phyloP scores from a whole-genome alignment of 2,329 filamentous ascomycete genomes.

The Ceratocystis destructans region DNA sequence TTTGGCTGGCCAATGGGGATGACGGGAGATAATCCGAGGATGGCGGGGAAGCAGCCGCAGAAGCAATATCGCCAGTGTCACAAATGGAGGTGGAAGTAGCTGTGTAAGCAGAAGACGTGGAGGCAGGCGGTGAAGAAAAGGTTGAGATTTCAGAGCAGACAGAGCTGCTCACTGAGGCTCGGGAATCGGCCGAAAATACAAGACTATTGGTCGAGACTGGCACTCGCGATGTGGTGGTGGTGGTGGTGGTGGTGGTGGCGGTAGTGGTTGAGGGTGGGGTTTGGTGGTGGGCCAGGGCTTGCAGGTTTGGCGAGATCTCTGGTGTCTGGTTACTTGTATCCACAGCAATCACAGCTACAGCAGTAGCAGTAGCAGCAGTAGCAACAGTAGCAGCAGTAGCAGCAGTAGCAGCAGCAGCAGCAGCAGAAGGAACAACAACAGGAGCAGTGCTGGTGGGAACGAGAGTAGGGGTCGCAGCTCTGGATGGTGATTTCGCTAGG shows the following conservation, averaged over 20 bases:
- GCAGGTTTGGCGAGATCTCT: not conserved
- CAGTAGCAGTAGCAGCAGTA: not conserved
- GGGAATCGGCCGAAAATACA: slow-evolving; percentile 22
- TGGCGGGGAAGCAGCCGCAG: slow-evolving; percentile 12
- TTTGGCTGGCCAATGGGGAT: slow-evolving; percentile 10
- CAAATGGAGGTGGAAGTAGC: slow-evolving; percentile 19
- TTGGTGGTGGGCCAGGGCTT: slow-evolving; percentile 18
- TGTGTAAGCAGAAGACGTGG: slow-evolving; percentile 21
- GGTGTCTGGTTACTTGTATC: not conserved
- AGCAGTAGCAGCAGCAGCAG: not conserved
- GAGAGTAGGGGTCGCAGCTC: no score
- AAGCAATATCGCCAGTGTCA: slow-evolving; percentile 20
- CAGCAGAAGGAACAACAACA: not conserved
- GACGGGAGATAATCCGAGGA: slow-evolving; percentile 15
- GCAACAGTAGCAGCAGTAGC: not conserved
- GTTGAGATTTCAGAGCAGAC: slow-evolving; percentile 22
- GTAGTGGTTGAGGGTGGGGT: slow-evolving; percentile 20
- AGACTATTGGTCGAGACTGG: slow-evolving; percentile 9
- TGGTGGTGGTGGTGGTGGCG: slow-evolving; percentile 21
- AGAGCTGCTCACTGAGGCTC: slow-evolving; percentile 22
- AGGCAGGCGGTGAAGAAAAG: slow-evolving; percentile 20
- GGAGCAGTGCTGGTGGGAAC: not conserved
- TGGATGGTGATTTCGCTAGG: not conserved
- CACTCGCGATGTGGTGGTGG: slow-evolving; percentile 22
- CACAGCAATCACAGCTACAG: not conserved